phyloP scores from a whole-genome alignment of 73 alveolate genomes.

The Paramecium sonneborni region DNA sequence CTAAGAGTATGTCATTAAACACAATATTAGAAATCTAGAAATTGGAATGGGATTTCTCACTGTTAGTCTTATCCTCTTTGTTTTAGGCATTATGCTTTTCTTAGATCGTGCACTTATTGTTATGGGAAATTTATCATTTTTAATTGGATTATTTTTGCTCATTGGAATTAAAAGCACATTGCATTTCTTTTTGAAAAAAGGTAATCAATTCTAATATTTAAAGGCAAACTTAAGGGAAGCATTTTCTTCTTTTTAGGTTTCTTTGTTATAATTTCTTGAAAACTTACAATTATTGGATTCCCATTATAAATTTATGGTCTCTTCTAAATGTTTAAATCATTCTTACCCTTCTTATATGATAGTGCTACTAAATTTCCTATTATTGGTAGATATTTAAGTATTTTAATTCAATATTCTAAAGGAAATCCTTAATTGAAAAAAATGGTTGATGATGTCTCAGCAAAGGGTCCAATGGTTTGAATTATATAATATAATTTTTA shows the following conservation, averaged over 20 bases:
- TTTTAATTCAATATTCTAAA: background rate
- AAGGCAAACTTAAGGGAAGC: background rate
- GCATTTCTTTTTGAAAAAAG: background rate
- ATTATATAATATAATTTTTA: background rate
- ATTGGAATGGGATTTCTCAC: slow-evolving; percentile 34
- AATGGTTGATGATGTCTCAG: background rate
- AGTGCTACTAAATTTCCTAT: slow-evolving; percentile 27
- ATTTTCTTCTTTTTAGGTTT: slow-evolving; percentile 7
- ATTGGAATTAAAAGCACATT: slow-evolving; percentile 8
- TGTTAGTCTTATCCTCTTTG: background rate
- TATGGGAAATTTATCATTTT: slow-evolving; percentile 27
- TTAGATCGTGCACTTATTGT: background rate
- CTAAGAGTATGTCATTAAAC: background rate
- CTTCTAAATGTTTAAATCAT: slow-evolving; percentile 58
- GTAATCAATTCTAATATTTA: background rate
- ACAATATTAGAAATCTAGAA: background rate
- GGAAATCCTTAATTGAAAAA: slow-evolving; percentile 28
- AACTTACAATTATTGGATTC: slow-evolving; percentile 34
- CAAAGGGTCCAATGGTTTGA: background rate
- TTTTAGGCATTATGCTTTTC: background rate
- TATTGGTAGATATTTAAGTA: slow-evolving; percentile 64
- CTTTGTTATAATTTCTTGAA: background rate
- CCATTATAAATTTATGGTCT: slow-evolving; percentile 54
- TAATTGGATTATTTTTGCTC: background rate
- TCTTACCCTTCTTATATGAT: slow-evolving; percentile 57